Evolutionary conservation across 2,329 filamentous ascomycete species (phyloP).

Genomic region (Aspergillus novoparasiticus): DNA sequence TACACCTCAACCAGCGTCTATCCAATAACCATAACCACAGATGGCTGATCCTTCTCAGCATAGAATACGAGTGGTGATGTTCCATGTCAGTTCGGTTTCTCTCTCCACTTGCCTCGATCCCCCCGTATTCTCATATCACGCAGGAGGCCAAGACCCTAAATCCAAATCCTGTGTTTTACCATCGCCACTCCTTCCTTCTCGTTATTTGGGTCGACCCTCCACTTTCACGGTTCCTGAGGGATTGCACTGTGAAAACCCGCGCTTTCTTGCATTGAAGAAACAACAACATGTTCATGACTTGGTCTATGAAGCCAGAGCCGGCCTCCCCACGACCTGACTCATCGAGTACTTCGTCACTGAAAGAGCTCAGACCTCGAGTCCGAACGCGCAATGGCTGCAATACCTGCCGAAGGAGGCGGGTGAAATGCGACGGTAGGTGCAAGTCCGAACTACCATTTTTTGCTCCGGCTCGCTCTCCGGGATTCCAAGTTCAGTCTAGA

Average conservation of each 20-base stretch:
- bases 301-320: neutral
- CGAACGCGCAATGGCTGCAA: constrained; percentile 9
- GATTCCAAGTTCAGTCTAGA: neutral
- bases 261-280: neutral
- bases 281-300: neutral
- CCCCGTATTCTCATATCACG: neutral
- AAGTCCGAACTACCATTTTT: neutral
- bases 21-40: neutral
- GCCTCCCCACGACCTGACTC: neutral
- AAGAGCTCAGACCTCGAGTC: neutral
- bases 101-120: neutral
- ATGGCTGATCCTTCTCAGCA: neutral
- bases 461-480: neutral
- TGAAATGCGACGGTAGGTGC: constrained; percentile 11
- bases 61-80: neutral
- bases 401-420: constrained; percentile 11
- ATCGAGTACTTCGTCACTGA: neutral
- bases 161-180: neutral
- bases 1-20: no score
- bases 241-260: neutral
- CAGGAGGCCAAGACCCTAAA: neutral
- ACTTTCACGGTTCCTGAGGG: neutral
- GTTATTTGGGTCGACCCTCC: neutral
- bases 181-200: neutral
- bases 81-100: neutral